Evolutionary conservation across 257 asterid genomes (phyloP).

Genomic region (Avicennia marina): DNA sequence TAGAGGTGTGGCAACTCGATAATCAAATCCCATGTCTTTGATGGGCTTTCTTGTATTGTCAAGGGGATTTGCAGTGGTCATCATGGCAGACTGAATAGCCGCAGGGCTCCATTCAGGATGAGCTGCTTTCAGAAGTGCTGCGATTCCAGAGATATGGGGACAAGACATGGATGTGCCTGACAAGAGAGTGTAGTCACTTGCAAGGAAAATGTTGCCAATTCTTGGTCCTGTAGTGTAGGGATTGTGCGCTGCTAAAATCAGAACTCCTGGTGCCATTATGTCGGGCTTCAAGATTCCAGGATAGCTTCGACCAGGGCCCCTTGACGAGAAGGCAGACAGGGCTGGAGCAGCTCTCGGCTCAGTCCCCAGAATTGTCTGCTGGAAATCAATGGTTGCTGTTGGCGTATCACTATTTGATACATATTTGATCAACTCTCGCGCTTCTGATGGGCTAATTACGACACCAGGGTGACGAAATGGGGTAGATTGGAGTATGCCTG

Average conservation of each 20-base stretch:
- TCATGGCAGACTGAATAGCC: conserved; percentile 37
- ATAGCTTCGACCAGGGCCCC: conserved; percentile 32
- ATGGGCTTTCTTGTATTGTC: conserved; percentile 27
- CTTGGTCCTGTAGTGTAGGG: conserved; percentile 8
- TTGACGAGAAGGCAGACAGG: conserved; percentile 21
- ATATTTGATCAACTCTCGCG: conserved; percentile 18
- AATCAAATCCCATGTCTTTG: conserved; percentile 18
- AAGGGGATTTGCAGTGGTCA: conserved; percentile 30
- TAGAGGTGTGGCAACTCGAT: conserved; percentile 25
- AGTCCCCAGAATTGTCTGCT: conserved; percentile 28
- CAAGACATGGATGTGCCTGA: conserved; percentile 47
- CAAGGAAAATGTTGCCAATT: conserved; percentile 15
- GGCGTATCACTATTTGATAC: conserved; percentile 8
- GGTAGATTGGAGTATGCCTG: conserved; percentile 9
- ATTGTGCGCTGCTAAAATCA: conserved; percentile 26
- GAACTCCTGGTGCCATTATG: conserved; percentile 35
- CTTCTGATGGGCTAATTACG: conserved; percentile 25
- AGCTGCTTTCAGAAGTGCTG: conserved; percentile 32
- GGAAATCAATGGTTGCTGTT: conserved; percentile 26
- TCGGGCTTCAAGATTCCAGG: conserved; percentile 34
- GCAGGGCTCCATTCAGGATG: conserved; percentile 47
- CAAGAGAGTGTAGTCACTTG: conserved; percentile 17
- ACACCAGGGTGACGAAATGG: conserved; percentile 28
- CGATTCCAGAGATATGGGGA: conserved; percentile 43
- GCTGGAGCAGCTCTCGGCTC: conserved; percentile 36